Percentiles rank a stretch among this genome's conserved stretches.
phyloP scores from a whole-genome alignment of 352 stramenopile genomes.

The Thraustochytrium sp. region DNA sequence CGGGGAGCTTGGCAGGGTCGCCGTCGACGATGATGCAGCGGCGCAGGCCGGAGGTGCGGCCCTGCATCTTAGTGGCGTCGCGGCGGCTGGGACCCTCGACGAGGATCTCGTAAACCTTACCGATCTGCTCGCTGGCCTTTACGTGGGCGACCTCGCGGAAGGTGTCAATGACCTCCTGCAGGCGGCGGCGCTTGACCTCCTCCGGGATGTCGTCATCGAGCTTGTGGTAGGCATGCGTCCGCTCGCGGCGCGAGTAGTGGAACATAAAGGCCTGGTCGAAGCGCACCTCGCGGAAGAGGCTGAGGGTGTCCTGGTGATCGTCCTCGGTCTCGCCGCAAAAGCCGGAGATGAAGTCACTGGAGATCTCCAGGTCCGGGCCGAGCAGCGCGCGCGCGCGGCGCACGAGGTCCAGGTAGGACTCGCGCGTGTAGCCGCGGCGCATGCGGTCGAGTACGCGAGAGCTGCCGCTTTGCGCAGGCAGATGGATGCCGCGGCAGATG shows the following conservation, averaged over 20 bases:
- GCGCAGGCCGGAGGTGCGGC: constrained; percentile 21
- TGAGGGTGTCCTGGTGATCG: constrained; percentile 89
- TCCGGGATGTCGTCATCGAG: constrained; percentile 90
- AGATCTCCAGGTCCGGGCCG: constrained; percentile 60
- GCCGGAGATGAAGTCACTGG: constrained; percentile 61
- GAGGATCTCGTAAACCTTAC: constrained; percentile 86
- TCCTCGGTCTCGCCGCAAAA: constrained; percentile 98
- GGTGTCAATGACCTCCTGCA: constrained; percentile 87
- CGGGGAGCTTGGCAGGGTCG: neutral
- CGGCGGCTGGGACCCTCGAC: constrained; percentile 84
- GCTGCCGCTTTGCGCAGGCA: constrained; percentile 94
- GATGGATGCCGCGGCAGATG: constrained; percentile 95
- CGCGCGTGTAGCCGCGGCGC: constrained; percentile 89
- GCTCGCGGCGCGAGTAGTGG: constrained; percentile 46
- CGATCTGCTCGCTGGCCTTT: constrained; percentile 84
- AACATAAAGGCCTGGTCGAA: constrained; percentile 93
- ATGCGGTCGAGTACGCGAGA: constrained; percentile 81
- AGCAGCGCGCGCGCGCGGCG: constrained; percentile 73
- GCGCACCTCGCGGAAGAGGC: constrained; percentile 68
- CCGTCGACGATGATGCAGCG: neutral
- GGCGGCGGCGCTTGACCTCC: constrained; percentile 85
- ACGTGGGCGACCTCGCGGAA: constrained; percentile 64
- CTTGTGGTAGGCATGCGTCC: constrained; percentile 87
- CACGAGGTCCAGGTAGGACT: constrained; percentile 93
- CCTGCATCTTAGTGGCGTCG: constrained; percentile 46